Evolutionary conservation across 768 basidiomycete genomes (phyloP).

Genomic region (Roridomyces roridus): DNA sequence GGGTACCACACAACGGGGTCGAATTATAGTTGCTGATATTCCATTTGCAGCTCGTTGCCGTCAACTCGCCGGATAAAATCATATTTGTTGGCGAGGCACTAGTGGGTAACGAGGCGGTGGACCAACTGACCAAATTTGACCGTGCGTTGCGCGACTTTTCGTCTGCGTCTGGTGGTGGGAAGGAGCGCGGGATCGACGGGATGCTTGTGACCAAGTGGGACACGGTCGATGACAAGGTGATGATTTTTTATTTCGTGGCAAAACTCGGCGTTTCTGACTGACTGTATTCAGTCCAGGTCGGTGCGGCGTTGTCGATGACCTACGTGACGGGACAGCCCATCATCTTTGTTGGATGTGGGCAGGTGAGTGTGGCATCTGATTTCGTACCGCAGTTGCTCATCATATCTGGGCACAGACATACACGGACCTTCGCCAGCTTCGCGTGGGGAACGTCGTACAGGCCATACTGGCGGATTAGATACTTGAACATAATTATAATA

Average conservation of each 20-base stretch:
- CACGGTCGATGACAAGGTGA: slow-evolving; percentile 94
- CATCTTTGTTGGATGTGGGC: slow-evolving; percentile 97
- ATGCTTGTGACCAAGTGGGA: slow-evolving; percentile 99
- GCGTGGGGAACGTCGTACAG: slow-evolving; percentile 91
- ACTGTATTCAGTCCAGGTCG: slow-evolving; percentile 64
- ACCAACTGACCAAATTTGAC: slow-evolving; percentile 97
- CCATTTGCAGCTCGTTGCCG: slow-evolving; percentile 74
- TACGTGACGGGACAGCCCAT: slow-evolving; percentile 99
- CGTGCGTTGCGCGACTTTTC: slow-evolving; percentile 93
- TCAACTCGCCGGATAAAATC: slow-evolving; percentile 96
- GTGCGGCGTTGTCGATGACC: slow-evolving; percentile 98
- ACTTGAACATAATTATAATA: too few relatives aligned
- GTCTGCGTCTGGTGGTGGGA: slow-evolving; percentile 65
- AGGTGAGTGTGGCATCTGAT: slow-evolving; percentile 54
- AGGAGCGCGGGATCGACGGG: slow-evolving; percentile 94
- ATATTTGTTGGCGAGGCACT: slow-evolving; percentile 98
- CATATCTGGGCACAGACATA: slow-evolving; percentile 70
- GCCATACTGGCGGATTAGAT: slow-evolving; percentile 84
- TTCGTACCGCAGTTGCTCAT: slow-evolving; percentile 1
- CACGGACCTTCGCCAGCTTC: slow-evolving; percentile 90
- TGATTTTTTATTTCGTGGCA: slow-evolving; percentile 23
- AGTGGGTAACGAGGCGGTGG: slow-evolving; percentile 98
- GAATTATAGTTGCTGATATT: not conserved
- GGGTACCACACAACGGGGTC: slow-evolving; percentile 38
- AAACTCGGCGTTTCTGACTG: not conserved